phyloP scores from a whole-genome alignment of 768 basidiomycete genomes.

The Russula griseocarnosa region DNA sequence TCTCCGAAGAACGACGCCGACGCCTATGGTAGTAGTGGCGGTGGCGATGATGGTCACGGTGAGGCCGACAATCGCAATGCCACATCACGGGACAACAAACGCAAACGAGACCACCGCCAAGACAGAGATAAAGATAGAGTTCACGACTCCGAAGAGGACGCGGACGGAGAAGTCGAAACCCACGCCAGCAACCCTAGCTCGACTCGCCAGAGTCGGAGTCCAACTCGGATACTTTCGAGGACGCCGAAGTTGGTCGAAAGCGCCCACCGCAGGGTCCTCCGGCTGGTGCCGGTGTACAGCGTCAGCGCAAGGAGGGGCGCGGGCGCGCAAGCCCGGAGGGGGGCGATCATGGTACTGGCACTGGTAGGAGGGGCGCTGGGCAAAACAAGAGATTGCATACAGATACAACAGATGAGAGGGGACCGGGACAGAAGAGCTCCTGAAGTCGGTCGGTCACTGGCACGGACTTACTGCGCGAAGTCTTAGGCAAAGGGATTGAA shows the following conservation, averaged over 20 bases:
- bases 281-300: background rate
- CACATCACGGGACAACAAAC: background rate
- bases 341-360: background rate
- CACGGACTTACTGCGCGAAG: too few species aligned
- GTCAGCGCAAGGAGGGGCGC: background rate
- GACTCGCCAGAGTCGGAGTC: too few species aligned
- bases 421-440: background rate
- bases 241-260: constrained; percentile 10
- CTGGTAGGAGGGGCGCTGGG: background rate
- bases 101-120: background rate
- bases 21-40: too few species aligned
- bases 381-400: background rate
- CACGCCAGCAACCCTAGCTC: background rate
- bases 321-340: background rate
- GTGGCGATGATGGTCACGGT: background rate
- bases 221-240: constrained; percentile 24
- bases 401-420: background rate
- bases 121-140: background rate
- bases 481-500: too few species aligned
- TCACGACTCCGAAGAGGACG: constrained; percentile 2
- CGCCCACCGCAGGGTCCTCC: constrained; percentile 1
- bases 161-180: constrained; percentile 13
- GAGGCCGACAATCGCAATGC: background rate
- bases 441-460: background rate
- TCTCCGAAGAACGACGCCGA: background rate